These are phyloP conservation scores for Typha latifolia DNA, from an alignment of 176 grass and related monocot genomes.

Conservation along the genomic window DNA sequence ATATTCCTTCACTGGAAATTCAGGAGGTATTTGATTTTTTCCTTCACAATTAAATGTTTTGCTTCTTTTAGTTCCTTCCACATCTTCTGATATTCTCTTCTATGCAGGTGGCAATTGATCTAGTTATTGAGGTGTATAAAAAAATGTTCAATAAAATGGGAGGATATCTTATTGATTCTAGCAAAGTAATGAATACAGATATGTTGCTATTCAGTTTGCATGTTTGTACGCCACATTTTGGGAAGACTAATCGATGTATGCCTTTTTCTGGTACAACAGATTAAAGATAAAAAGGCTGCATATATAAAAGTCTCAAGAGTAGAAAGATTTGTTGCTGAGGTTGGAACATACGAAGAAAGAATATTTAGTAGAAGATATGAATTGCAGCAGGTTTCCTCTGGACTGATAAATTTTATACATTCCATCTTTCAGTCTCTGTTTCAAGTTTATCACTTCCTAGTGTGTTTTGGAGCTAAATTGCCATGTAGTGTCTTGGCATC, in stretches of 20 bases:
- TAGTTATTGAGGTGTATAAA: constrained; percentile 45
- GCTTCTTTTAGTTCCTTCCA: too few relatives aligned
- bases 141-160: constrained; percentile 51
- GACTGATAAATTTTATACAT: not conserved
- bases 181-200: constrained; percentile 25
- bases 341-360: constrained; percentile 39
- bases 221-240: constrained; percentile 2
- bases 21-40: not conserved
- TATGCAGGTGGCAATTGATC: constrained; percentile 35
- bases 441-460: too few relatives aligned
- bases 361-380: constrained; percentile 35
- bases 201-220: constrained; percentile 13
- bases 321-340: constrained; percentile 33
- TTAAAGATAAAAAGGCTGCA: constrained; percentile 25
- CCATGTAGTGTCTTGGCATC: too few relatives aligned
- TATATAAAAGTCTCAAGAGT: constrained; percentile 34
- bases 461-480: too few relatives aligned
- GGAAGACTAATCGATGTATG: constrained; percentile 4
- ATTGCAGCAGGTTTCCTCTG: constrained; percentile 17
- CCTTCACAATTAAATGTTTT: too few relatives aligned
- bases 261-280: constrained; percentile 17
- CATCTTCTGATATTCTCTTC: too few relatives aligned
- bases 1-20: not conserved
- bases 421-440: too few relatives aligned
- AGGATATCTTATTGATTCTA: constrained; percentile 43